phyloP scores from a whole-genome alignment of 805 yeast species.

The Candida endomychidarum region DNA sequence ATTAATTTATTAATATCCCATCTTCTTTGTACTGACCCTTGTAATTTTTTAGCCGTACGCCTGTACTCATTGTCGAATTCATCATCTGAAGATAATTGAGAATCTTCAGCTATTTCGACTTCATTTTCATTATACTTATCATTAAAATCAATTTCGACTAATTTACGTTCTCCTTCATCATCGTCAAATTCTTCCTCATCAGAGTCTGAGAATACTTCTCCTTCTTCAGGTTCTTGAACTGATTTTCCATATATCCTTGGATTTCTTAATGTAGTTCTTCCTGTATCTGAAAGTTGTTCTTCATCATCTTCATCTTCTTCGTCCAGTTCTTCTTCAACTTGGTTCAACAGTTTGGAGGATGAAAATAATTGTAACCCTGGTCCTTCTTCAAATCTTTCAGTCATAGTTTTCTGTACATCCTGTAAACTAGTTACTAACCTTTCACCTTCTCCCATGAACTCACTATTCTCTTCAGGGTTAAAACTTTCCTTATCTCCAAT shows the following conservation, averaged over 20 bases:
- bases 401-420: conserved; percentile 58
- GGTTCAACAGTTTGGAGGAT: conserved; percentile 50
- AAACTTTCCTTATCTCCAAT: conserved; percentile 60
- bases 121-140: conserved; percentile 34
- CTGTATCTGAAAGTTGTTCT: conserved; percentile 37
- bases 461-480: conserved; percentile 36
- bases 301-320: conserved; percentile 32
- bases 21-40: conserved; percentile 50
- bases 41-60: conserved; percentile 59
- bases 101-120: conserved; percentile 47
- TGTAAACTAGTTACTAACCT: conserved; percentile 80
- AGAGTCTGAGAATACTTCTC: conserved; percentile 33
- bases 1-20: conserved; percentile 84
- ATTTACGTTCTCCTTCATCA: conserved; percentile 39
- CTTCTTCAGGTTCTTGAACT: conserved; percentile 47
- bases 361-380: conserved; percentile 78
- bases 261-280: conserved; percentile 64
- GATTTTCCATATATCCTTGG: conserved; percentile 60
- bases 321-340: conserved; percentile 40
- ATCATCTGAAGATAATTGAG: conserved; percentile 41
- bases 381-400: conserved; percentile 56
- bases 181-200: conserved; percentile 42
- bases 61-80: conserved; percentile 40
- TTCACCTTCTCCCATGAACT: conserved; percentile 82
- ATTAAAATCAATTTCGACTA: conserved; percentile 50